phyloP scores from a whole-genome alignment of 768 basidiomycete species.

The Floccularia luteovirens region DNA sequence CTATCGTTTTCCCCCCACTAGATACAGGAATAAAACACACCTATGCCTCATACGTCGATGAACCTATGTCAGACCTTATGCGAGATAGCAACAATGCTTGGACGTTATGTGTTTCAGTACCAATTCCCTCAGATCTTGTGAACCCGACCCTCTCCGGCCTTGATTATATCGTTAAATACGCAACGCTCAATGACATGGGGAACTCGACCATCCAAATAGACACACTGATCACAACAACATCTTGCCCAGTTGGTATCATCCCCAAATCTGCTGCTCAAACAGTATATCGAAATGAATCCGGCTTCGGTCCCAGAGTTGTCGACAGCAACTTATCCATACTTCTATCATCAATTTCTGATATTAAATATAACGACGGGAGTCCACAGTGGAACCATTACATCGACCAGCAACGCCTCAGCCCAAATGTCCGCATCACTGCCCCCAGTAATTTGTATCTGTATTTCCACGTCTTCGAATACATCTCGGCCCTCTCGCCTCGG shows the following conservation, averaged over 20 bases:
- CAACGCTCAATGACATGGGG: slow-evolving; percentile 11
- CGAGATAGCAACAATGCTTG: slow-evolving; percentile 9
- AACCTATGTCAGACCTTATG: slow-evolving; percentile 6
- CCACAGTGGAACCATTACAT: slow-evolving; percentile 1
- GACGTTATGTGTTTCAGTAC: too few species aligned
- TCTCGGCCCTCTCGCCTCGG: background rate
- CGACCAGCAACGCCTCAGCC: slow-evolving; percentile 1
- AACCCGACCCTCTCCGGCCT: slow-evolving; percentile 13
- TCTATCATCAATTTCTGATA: background rate
- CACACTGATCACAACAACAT: slow-evolving; percentile 7
- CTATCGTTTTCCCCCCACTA: too few species aligned
- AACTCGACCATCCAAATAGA: slow-evolving; percentile 15
- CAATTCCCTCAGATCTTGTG: background rate
- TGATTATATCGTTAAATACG: slow-evolving; percentile 14
- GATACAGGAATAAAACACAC: too few species aligned
- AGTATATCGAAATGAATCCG: background rate
- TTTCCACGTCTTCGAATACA: background rate
- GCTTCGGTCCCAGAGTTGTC: background rate
- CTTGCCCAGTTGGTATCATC: slow-evolving; percentile 5
- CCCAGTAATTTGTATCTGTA: background rate
- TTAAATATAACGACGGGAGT: background rate
- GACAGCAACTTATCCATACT: background rate
- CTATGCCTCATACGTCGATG: slow-evolving; percentile 10
- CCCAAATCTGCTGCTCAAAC: too few species aligned
- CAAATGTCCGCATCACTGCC: background rate